Evolutionary conservation across 169 alveolate species (phyloP).

Genomic region (Plasmodium malariae): DNA sequence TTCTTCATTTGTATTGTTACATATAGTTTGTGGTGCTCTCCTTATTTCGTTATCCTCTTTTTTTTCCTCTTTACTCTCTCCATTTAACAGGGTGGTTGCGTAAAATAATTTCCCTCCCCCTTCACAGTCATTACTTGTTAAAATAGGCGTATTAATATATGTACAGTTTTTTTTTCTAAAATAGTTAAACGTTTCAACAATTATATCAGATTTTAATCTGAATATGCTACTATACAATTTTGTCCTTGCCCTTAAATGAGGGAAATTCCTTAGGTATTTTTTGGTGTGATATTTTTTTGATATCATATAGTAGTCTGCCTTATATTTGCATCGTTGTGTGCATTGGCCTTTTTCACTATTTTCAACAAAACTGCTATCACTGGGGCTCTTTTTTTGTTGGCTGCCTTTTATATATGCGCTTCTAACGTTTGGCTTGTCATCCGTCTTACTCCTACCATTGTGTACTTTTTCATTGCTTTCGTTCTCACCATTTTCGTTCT

Average conservation of each 20-base stretch:
- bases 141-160: conserved; percentile 98
- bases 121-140: conserved; percentile 99
- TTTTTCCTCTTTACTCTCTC: conserved; percentile 46
- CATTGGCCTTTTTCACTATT: neutral
- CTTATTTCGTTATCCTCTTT: neutral
- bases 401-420: too few relatives aligned
- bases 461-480: neutral
- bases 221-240: conserved; percentile 87
- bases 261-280: conserved; percentile 80
- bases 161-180: conserved; percentile 91
- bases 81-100: conserved; percentile 92
- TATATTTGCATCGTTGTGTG: conserved; percentile 45
- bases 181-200: conserved; percentile 87
- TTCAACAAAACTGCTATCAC: neutral
- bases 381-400: neutral
- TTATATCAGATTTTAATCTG: conserved; percentile 90
- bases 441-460: too few relatives aligned
- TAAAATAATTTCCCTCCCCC: conserved; percentile 99
- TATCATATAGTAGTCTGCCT: conserved; percentile 81
- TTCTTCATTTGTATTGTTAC: neutral
- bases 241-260: conserved; percentile 86
- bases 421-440: too few relatives aligned
- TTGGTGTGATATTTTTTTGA: conserved; percentile 83
- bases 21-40: conserved; percentile 4
- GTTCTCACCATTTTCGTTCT: neutral